Base-by-base conservation (phyloP, 192 early-diverging fungal species). In the Spizellomyces punctatus region DNA sequence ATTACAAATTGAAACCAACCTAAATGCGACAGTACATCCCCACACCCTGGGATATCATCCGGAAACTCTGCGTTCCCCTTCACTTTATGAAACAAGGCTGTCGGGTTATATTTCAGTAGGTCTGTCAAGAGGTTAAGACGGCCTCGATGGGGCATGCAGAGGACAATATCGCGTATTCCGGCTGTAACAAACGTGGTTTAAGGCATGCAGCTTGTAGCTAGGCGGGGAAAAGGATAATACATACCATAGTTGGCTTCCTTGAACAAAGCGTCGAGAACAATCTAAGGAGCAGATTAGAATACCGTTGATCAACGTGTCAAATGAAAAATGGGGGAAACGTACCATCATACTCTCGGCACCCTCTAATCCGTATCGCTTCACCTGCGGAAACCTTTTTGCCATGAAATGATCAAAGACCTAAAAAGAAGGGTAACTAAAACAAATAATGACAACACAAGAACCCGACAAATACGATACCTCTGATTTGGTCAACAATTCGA, bases 121-220 rank as follows among this genome's bases (percentile, higher is more conserved):
- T 95, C 95, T 6, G 94, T 90, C 49, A 98, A 81, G 21, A 98
- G 80, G 77, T 98, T 98, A 50, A 98, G 87, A 62, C 96, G 87
- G 57, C 96, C 96, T 48, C 96, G 92, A 76, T 98, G 96, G 5
- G 95, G 95, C 96, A 98, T 98, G 56, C 96, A 91, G 43, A 98
- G 68, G 8, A 96, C 88, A n/a, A 89, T 85, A 46, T 96, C 92
- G n/a, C 86, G 81, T 16, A 96, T 78, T 41, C 93, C 93, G 16
- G 89, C 88, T 82, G 75, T 57, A 36, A 9, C 12, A 47, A 64
- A n/a, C n/a, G n/a, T n/a, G n/a, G n/a, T n/a, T n/a, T n/a, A n/a
- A n/a, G n/a, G n/a, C n/a, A n/a, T n/a, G 67, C 76, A 62, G 77
- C n/a, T n/a, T n/a, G n/a, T n/a, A n/a, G n/a, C n/a, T n/a, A n/a